phyloP scores from a whole-genome alignment of 306 rosid genomes.

The Casuarina cunninghamiana region DNA sequence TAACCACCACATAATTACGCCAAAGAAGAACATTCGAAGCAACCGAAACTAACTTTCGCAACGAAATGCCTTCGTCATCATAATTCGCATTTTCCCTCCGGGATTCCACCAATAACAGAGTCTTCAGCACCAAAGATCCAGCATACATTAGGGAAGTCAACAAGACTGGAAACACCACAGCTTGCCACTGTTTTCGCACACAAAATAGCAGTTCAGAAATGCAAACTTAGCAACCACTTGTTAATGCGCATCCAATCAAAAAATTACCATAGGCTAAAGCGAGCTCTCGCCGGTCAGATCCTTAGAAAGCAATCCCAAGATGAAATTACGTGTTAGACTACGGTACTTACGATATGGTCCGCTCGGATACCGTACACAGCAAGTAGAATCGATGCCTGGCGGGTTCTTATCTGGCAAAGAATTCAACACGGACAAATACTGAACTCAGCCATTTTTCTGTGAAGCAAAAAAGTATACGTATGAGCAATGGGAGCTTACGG shows the following conservation, averaged over 20 bases:
- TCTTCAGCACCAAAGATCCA: conserved; percentile 73
- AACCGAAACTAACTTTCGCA: conserved; percentile 26
- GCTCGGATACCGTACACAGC: conserved; percentile 68
- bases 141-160: conserved; percentile 82
- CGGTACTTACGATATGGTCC: conserved; percentile 76
- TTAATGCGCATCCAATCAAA: conserved; percentile 39
- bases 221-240: conserved; percentile 52
- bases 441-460: background rate
- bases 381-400: conserved; percentile 34
- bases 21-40: conserved; percentile 61
- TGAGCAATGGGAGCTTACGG: conserved; percentile 42
- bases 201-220: conserved; percentile 61
- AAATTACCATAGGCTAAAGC: conserved; percentile 32
- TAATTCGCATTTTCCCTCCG: conserved; percentile 46
- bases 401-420: conserved; percentile 53
- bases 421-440: conserved; percentile 11
- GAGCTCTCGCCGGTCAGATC: conserved; percentile 1
- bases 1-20: conserved; percentile 89
- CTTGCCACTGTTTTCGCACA: conserved; percentile 95
- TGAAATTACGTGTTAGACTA: background rate
- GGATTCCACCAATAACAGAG: conserved; percentile 45
- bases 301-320: background rate
- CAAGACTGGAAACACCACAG: conserved; percentile 67
- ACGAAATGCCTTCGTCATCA: conserved; percentile 42
- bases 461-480: background rate